A percentile compares a stretch with the other conserved stretches of the same genome.
Evolutionary conservation across 2,329 filamentous ascomycete genomes (phyloP).

Genomic region (Metarhizium guizhouense): DNA sequence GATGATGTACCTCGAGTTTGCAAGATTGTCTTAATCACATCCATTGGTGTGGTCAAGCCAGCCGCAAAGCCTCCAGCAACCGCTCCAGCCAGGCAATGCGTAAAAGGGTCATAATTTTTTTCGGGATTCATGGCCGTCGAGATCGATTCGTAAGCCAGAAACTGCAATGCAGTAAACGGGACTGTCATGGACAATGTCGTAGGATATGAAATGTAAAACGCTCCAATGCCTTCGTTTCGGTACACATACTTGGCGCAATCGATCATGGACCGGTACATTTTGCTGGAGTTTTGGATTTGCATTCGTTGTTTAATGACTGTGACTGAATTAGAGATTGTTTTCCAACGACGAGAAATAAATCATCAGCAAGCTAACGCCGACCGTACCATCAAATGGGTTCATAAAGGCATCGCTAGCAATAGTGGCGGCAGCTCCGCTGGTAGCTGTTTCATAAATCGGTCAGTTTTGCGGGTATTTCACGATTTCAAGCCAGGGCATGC

Average conservation of each 20-base stretch:
- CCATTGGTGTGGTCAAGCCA: conserved; percentile 88
- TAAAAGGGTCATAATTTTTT: conserved; percentile 82
- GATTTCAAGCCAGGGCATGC: not conserved
- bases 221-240: conserved; percentile 73
- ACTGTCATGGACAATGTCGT: conserved; percentile 98
- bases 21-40: conserved; percentile 95
- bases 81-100: conserved; percentile 87
- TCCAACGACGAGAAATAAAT: not conserved
- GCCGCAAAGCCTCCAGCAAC: conserved; percentile 90
- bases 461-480: conserved; percentile 1
- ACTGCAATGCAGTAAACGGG: conserved; percentile 93
- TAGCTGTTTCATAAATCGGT: conserved; percentile 43
- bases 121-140: conserved; percentile 87
- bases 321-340: not conserved
- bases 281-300: conserved; percentile 92
- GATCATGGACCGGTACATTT: conserved; percentile 72
- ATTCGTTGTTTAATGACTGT: conserved; percentile 98
- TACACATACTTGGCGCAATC: conserved; percentile 89
- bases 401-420: conserved; percentile 97
- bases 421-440: conserved; percentile 88
- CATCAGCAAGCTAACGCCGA: not conserved
- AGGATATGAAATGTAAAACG: conserved; percentile 97
- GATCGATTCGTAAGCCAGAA: conserved; percentile 94
- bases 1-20: conserved; percentile 82
- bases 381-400: conserved; percentile 95